Percentiles rank a stretch among this genome's conserved stretches.
phyloP scores from a whole-genome alignment of 2,329 filamentous ascomycete genomes.

The Emergomyces orientalis region DNA sequence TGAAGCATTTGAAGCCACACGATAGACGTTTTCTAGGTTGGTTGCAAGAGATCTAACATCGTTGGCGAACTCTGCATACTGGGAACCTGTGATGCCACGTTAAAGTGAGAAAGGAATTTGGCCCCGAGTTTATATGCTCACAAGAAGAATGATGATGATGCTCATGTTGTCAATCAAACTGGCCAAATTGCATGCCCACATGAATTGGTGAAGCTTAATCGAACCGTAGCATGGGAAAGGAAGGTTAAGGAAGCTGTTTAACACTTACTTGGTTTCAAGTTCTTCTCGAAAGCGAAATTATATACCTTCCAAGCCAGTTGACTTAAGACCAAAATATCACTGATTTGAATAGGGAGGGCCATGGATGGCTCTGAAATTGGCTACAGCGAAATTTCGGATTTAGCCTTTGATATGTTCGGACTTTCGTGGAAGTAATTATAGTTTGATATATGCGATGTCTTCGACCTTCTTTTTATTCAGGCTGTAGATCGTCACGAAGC shows the following conservation, averaged over 20 bases:
- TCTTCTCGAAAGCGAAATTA: conserved; percentile 3
- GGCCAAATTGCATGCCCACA: neutral
- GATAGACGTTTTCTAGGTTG: conserved; percentile 3
- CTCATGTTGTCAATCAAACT: neutral
- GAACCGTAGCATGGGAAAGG: neutral
- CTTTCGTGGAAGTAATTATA: neutral
- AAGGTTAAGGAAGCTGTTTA: neutral
- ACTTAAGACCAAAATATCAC: conserved; percentile 8
- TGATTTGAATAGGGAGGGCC: conserved; percentile 8
- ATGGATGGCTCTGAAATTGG: conserved; percentile 3
- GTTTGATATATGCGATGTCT: neutral
- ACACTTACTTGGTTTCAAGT: conserved; percentile 6
- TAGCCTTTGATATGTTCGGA: neutral
- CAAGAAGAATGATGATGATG: neutral
- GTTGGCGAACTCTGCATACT: conserved; percentile 1
- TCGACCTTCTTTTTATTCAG: neutral
- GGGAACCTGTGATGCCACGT: neutral
- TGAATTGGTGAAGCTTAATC: neutral
- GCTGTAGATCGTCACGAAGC: neutral
- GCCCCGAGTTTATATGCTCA: neutral
- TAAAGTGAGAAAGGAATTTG: neutral
- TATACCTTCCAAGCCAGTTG: conserved; percentile 4
- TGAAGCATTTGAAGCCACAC: conserved; percentile 3
- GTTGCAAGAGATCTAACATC: conserved; percentile 3
- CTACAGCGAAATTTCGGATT: neutral